phyloP scores from a whole-genome alignment of 208 protist species.

The Porcisia hertigi region DNA sequence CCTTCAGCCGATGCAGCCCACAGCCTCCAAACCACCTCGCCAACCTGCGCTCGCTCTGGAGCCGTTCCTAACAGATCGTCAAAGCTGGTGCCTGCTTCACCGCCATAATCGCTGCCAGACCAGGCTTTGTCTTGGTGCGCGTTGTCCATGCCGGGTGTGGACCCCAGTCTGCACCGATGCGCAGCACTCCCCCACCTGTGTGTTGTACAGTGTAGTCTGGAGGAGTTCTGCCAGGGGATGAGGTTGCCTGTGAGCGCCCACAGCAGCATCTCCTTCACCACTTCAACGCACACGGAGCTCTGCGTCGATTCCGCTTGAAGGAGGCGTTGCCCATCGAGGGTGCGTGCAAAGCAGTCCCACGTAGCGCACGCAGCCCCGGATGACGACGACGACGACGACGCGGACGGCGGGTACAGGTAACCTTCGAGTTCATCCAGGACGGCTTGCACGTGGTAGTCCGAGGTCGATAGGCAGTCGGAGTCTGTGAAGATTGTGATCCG shows the following conservation, averaged over 20 bases:
- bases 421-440: conserved; percentile 16
- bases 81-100: not conserved
- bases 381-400: not conserved
- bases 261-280: conserved; percentile 42
- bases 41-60: conserved; percentile 18
- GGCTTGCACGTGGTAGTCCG: conserved; percentile 14
- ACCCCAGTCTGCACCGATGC: not conserved
- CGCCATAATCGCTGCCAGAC: not conserved
- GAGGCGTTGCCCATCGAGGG: conserved; percentile 10
- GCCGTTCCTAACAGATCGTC: conserved; percentile 23
- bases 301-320: conserved; percentile 18
- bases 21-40: conserved; percentile 14
- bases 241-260: conserved; percentile 15
- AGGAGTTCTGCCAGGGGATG: not conserved
- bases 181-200: not conserved
- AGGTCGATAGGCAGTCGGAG: conserved; percentile 46
- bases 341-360: not conserved
- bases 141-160: not conserved
- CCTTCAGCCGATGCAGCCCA: not conserved
- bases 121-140: not conserved
- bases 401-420: not conserved
- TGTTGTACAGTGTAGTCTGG: conserved; percentile 19
- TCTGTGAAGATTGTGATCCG: conserved; percentile 60
- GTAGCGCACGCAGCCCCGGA: not conserved
- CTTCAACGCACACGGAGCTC: conserved; percentile 35